Conservation (phyloP, 495 filamentous ascomycete genomes). For the Immersiella caudata region DNA sequence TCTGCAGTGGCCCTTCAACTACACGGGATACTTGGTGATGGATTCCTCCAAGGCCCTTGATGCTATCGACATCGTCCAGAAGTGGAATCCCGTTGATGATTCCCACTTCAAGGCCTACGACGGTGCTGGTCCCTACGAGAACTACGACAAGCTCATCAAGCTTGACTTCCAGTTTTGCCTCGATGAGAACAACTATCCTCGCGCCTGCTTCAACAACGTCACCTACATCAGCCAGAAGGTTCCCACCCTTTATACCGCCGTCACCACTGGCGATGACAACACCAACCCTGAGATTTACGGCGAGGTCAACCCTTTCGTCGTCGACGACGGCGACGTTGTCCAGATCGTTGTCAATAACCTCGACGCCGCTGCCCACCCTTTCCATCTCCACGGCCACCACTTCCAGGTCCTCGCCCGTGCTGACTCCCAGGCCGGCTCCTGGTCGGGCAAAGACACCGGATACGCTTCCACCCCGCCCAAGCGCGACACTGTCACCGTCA, state of each 20-base stretch:
- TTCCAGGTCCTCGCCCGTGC: constrained; percentile 71
- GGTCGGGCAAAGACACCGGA: constrained; percentile 42
- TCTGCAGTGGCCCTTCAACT: constrained; percentile 41
- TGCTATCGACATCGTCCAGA: constrained; percentile 49
- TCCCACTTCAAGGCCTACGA: constrained; percentile 62
- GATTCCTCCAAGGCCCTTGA: constrained; percentile 58
- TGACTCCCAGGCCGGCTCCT: constrained; percentile 37
- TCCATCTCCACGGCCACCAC: constrained; percentile 71
- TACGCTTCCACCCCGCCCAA: constrained; percentile 47
- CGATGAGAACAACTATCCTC: constrained; percentile 65
- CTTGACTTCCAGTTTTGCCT: constrained; percentile 64
- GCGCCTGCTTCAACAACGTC: constrained; percentile 75
- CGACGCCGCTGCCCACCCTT: constrained; percentile 62
- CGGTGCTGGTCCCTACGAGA: constrained; percentile 44
- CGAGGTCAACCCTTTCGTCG: constrained; percentile 67
- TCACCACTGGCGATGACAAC: constrained; percentile 63
- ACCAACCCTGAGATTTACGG: constrained; percentile 72
- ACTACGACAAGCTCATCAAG: constrained; percentile 56
- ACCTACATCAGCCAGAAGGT: constrained; percentile 76
- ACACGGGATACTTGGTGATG: constrained; percentile 65
- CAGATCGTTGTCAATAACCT: constrained; percentile 82
- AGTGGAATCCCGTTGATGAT: constrained; percentile 67
- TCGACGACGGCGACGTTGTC: constrained; percentile 66
- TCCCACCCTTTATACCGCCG: constrained; percentile 74
- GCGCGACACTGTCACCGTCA: constrained; percentile 60